phyloP scores from a whole-genome alignment of 768 basidiomycete species.

The Mycena alexandri region DNA sequence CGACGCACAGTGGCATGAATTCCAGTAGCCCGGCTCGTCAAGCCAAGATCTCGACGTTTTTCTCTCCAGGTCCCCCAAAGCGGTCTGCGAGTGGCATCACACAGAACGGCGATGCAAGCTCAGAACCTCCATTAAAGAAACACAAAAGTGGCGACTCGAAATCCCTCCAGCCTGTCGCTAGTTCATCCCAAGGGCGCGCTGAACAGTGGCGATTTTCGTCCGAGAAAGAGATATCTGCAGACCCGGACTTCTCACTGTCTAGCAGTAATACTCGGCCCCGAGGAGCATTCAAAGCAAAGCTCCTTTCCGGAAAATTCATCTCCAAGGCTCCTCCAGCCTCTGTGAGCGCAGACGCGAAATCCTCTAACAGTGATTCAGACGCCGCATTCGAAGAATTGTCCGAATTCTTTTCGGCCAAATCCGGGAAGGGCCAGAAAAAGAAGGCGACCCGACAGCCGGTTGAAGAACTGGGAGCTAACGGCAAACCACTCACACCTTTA shows the following conservation, averaged over 20 bases:
- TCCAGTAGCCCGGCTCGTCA: conserved; percentile 42
- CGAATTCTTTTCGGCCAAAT: conserved; percentile 58
- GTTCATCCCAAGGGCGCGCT: conserved; percentile 42
- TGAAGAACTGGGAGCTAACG: conserved; percentile 73
- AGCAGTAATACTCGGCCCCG: conserved; percentile 39
- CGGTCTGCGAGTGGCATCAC: conserved; percentile 24
- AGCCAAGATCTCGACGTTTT: conserved; percentile 58
- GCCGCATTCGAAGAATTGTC: conserved; percentile 60
- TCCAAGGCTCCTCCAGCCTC: not conserved
- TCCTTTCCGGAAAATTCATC: conserved; percentile 51
- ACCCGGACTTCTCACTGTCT: not conserved
- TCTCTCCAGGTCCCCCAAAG: conserved; percentile 41
- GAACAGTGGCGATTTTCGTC: conserved; percentile 61
- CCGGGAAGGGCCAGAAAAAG: conserved; percentile 51
- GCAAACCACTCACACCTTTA: conserved; percentile 79
- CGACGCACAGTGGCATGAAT: not conserved
- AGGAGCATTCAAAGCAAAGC: conserved; percentile 63
- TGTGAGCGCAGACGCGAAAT: conserved; percentile 19
- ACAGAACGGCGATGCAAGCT: conserved; percentile 33
- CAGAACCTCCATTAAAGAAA: conserved; percentile 48
- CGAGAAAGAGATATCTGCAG: conserved; percentile 4
- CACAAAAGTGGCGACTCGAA: conserved; percentile 17
- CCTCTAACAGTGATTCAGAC: conserved; percentile 59
- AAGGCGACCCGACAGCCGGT: conserved; percentile 41
- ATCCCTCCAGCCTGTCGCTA: not conserved